These are phyloP conservation scores for Candida nanaspora DNA, from an alignment of 805 yeast species.

Conservation along the genomic window DNA sequence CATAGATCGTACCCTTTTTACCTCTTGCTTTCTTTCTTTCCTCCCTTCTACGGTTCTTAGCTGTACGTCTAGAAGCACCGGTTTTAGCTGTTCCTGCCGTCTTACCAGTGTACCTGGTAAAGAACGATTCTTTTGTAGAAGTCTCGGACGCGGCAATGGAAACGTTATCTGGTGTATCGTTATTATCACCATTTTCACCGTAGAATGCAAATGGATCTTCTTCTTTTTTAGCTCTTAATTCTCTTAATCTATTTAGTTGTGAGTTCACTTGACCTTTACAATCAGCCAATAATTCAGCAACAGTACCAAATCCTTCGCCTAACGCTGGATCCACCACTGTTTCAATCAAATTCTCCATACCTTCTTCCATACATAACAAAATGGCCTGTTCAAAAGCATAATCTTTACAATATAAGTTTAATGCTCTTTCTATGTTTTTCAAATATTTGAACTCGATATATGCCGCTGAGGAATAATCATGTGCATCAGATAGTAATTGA, in stretches of 20 bases:
- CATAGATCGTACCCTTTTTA: constrained; percentile 95
- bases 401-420: constrained; percentile 65
- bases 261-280: constrained; percentile 80
- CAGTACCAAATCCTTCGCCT: constrained; percentile 79
- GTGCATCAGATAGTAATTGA: constrained; percentile 53
- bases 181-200: constrained; percentile 53
- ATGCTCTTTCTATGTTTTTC: constrained; percentile 53
- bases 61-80: constrained; percentile 87
- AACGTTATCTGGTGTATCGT: constrained; percentile 84
- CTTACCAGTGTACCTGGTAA: constrained; percentile 94
- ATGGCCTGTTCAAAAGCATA: constrained; percentile 72
- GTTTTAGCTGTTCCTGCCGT: constrained; percentile 95
- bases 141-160: constrained; percentile 93
- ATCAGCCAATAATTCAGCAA: constrained; percentile 90
- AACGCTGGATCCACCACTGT: constrained; percentile 63
- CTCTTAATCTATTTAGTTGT: constrained; percentile 78
- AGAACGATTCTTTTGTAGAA: constrained; percentile 86
- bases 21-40: constrained; percentile 96
- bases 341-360: constrained; percentile 41
- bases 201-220: constrained; percentile 84
- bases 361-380: constrained; percentile 46
- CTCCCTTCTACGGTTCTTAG: constrained; percentile 89
- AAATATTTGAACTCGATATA: constrained; percentile 60
- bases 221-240: constrained; percentile 72
- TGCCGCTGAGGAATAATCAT: constrained; percentile 75